Evolutionary conservation across 139 green algal genomes (phyloP), one percentile per base, ranked within the genome.

Genomic region (Asterochloris erici): DNA sequence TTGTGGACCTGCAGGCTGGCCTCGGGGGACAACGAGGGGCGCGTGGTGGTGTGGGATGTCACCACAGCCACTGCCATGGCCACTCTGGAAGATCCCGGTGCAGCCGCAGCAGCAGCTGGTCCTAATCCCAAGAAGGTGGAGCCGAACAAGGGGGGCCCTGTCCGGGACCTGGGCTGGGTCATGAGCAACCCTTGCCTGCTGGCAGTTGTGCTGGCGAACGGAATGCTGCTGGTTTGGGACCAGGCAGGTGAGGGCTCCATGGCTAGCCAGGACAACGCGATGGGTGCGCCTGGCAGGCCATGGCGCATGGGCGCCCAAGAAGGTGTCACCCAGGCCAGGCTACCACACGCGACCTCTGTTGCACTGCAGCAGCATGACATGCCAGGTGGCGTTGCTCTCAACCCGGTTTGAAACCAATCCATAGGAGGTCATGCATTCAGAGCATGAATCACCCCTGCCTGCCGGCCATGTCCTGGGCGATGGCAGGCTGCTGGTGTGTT

Each of bases 171-270:
- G 71, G 86, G 86, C 0, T 97, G 94, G 94, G 90, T 93, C 27
- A 86, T 91, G 62, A 77, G 85, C 0, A 54, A 81, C 12, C 85
- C 85, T 0, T 66, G 60, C 14, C 64, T 94, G 79, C 87, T 97
- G 85, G 93, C 89, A 0, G 87, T 97, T 27, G 83, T 95, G 61
- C 19, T 97, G 62, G 82, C 89, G 0, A 87, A 86, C 4, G 91
- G 84, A 17, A 85, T 90, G n/a, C 84, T 97, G 74, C 47, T 97
- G 16, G 77, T 97, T 14, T 96, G 93, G 93, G 93, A 97, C 86
- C 87, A 86, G 1, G 70, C 73, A 66, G 88, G 90, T 80, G 63
- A 12, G 12, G 14, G 14, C 17, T 4, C 66, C 66, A 26, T 71
- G 21, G 66, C 21, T 24, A 10, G 66, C 66, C 38, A 54, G 38